Evolutionary conservation across 2,329 filamentous ascomycete genomes (phyloP).

Genomic region (Apiospora sp.): DNA sequence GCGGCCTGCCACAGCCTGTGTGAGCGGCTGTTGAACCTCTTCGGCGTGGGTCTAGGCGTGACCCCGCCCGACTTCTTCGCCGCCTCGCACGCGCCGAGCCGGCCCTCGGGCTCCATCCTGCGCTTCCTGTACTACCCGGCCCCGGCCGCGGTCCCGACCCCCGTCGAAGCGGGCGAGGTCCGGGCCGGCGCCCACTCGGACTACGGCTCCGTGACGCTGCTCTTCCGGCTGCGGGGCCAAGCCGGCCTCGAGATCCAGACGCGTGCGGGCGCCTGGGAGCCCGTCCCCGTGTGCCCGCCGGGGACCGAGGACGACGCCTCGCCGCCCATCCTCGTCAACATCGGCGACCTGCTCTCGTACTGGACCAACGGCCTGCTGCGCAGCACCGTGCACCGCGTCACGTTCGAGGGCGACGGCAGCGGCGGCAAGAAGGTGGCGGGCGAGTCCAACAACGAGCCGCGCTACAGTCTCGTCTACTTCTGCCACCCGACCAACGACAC

Average conservation of each 20-base stretch:
- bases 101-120: constrained; percentile 65
- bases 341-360: constrained; percentile 75
- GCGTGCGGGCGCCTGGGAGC: constrained; percentile 62
- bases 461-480: constrained; percentile 75
- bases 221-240: constrained; percentile 87
- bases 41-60: constrained; percentile 79
- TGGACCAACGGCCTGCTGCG: constrained; percentile 92
- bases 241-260: constrained; percentile 85
- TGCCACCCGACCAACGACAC: constrained; percentile 67
- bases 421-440: constrained; percentile 41
- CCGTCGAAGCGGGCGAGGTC: constrained; percentile 63
- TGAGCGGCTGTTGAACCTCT: constrained; percentile 74
- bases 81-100: constrained; percentile 54
- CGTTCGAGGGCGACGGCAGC: constrained; percentile 61
- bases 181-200: constrained; percentile 93
- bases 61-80: constrained; percentile 62
- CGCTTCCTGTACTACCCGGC: constrained; percentile 79
- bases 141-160: constrained; percentile 49
- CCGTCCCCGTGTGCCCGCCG: constrained; percentile 71
- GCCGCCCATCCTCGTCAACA: constrained; percentile 83
- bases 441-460: constrained; percentile 58
- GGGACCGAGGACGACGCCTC: constrained; percentile 64
- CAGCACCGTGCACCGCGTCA: constrained; percentile 88
- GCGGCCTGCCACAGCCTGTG: constrained; percentile 76
- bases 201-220: constrained; percentile 75